phyloP scores from a whole-genome alignment of 768 basidiomycete genomes.

The Rhodotorula taiwanensis region DNA sequence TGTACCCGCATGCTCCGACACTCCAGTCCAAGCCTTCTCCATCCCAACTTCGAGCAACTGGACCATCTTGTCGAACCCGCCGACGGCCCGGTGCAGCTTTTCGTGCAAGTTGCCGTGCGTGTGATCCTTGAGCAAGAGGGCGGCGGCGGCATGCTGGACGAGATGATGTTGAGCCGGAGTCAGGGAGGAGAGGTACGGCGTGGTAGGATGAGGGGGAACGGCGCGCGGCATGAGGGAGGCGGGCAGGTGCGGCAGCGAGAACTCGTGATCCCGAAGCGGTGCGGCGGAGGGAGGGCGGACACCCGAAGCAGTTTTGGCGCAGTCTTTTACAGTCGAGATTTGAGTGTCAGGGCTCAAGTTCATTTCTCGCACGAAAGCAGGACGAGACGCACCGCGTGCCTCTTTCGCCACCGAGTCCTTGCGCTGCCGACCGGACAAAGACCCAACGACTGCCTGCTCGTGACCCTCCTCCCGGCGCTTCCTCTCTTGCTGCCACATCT shows the following conservation, averaged over 20 bases:
- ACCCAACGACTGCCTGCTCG: neutral
- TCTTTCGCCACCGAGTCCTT: too few species aligned
- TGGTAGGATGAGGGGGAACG: too few species aligned
- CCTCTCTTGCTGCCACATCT: neutral
- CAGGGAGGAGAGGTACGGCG: conserved; percentile 22
- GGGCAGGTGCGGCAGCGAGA: too few species aligned
- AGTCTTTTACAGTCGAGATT: too few species aligned
- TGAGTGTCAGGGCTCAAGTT: too few species aligned
- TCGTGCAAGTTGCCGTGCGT: conserved; percentile 2
- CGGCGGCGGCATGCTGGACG: conserved; percentile 24
- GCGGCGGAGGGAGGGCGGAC: neutral
- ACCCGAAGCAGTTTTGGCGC: too few species aligned
- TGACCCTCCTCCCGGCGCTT: neutral
- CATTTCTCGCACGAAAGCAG: too few species aligned
- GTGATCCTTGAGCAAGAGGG: conserved; percentile 19
- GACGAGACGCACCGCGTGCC: too few species aligned
- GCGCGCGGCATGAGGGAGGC: too few species aligned
- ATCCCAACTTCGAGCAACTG: neutral
- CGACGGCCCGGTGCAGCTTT: conserved; percentile 9
- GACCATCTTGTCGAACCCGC: conserved; percentile 7
- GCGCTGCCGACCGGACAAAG: too few species aligned
- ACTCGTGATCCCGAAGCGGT: neutral
- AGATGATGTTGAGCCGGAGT: conserved; percentile 17
- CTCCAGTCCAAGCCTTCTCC: neutral
- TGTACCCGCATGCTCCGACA: neutral